phyloP scores from a whole-genome alignment of 257 asterid species.

The Paulownia fortunei region DNA sequence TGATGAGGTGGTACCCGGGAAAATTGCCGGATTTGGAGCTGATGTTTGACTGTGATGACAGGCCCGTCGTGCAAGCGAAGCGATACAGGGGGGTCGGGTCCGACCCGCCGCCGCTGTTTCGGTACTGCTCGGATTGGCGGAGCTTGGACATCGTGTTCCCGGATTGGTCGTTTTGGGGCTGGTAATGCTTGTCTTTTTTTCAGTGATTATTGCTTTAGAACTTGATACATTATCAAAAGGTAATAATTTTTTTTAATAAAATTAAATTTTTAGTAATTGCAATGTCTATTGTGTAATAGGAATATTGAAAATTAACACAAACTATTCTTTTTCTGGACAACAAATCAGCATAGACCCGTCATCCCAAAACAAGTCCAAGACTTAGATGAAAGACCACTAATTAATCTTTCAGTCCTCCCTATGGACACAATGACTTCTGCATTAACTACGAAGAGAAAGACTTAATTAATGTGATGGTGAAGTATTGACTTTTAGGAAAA shows the following conservation, averaged over 20 bases:
- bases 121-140: constrained; percentile 76
- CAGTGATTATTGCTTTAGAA: too few species aligned
- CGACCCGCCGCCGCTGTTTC: constrained; percentile 71
- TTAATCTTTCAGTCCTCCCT: too few species aligned
- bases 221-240: too few species aligned
- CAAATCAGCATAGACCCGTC: too few species aligned
- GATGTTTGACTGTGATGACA: constrained; percentile 66
- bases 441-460: not conserved
- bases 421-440: not conserved
- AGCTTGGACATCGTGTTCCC: constrained; percentile 93
- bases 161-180: constrained; percentile 97
- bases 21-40: constrained; percentile 72
- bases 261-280: too few species aligned
- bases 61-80: constrained; percentile 49
- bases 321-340: too few species aligned
- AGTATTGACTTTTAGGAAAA: not conserved
- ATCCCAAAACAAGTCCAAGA: too few species aligned
- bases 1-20: constrained; percentile 65
- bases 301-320: too few species aligned
- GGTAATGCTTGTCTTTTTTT: constrained; percentile 48
- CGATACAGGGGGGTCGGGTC: constrained; percentile 46
- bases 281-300: too few species aligned
- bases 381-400: too few species aligned
- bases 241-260: too few species aligned
- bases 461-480: not conserved